These are phyloP conservation scores for Phoma sp. DNA, from an alignment of 2,329 filamentous ascomycete genomes.

Conservation along the genomic window DNA sequence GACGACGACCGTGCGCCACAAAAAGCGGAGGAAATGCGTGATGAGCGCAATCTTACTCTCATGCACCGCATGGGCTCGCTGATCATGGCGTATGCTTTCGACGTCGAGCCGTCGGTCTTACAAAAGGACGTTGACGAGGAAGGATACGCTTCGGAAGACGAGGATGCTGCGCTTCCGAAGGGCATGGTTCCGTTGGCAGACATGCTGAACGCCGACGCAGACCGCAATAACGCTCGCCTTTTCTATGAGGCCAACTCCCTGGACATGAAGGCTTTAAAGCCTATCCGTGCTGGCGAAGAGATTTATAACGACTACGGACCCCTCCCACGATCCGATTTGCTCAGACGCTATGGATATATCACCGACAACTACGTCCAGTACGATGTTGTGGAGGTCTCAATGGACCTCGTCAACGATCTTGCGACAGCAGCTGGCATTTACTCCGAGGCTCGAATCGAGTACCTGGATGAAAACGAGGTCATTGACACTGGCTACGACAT, in stretches of 20 bases:
- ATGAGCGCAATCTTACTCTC: constrained; percentile 60
- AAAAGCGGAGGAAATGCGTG: constrained; percentile 50
- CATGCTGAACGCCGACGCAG: constrained; percentile 85
- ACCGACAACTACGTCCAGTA: constrained; percentile 78
- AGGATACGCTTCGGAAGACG: constrained; percentile 56
- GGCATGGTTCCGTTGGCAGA: constrained; percentile 93
- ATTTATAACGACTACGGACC: constrained; percentile 91
- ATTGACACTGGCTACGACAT: constrained; percentile 77
- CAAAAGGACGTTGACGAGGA: constrained; percentile 65
- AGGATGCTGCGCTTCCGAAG: constrained; percentile 64
- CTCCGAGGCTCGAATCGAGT: constrained; percentile 48
- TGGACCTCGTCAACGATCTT: constrained; percentile 59
- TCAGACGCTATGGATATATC: constrained; percentile 88
- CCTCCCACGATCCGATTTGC: constrained; percentile 80
- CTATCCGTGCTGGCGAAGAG: constrained; percentile 75
- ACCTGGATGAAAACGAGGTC: constrained; percentile 69
- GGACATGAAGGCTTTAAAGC: constrained; percentile 74
- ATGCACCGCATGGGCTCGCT: constrained; percentile 85
- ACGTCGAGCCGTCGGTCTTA: constrained; percentile 64
- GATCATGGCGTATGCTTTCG: constrained; percentile 94
- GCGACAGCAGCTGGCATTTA: constrained; percentile 21
- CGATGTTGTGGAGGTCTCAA: constrained; percentile 82
- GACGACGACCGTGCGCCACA: constrained; percentile 44
- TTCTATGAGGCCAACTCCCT: constrained; percentile 67
- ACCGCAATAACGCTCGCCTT: constrained; percentile 75